Conservation (phyloP, 1,139 yeast species). For the Pichia sp. region DNA sequence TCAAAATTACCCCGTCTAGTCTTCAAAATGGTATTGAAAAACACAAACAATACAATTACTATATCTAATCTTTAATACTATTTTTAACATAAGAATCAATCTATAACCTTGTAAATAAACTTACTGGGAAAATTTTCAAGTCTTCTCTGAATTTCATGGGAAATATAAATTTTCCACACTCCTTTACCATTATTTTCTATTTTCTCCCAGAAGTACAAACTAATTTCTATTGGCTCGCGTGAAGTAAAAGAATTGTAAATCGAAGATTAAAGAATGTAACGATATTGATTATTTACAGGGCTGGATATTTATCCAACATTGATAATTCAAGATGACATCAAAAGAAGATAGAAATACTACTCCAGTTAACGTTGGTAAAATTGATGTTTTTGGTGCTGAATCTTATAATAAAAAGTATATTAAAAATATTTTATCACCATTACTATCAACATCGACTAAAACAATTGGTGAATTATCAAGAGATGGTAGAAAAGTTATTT, state of each 20-base stretch:
- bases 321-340: not conserved
- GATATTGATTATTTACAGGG: too few species aligned
- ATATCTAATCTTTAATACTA: not conserved
- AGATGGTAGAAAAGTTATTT: slow-evolving; percentile 17
- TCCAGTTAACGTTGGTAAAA: slow-evolving; percentile 40
- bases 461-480: slow-evolving; percentile 39
- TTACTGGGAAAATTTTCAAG: too few species aligned
- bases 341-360: slow-evolving; percentile 16
- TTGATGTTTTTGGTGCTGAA: slow-evolving; percentile 47
- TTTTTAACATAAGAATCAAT: too few species aligned
- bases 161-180: not conserved
- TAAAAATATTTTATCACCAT: slow-evolving; percentile 40
- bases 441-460: slow-evolving; percentile 38
- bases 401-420: slow-evolving; percentile 42
- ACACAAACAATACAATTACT: slow-evolving; percentile 2
- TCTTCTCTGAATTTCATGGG: not conserved
- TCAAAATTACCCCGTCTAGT: not conserved
- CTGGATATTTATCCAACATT: not conserved
- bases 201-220: not conserved
- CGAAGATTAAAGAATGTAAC: not conserved
- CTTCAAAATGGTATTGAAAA: not conserved
- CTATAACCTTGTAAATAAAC: too few species aligned
- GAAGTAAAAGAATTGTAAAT: not conserved
- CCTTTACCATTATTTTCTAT: not conserved
- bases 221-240: not conserved